A percentile compares a stretch with the other conserved stretches of the same genome.
Evolutionary conservation across 495 filamentous ascomycete species (phyloP).

Genomic region (Schizothecium vesticola): DNA sequence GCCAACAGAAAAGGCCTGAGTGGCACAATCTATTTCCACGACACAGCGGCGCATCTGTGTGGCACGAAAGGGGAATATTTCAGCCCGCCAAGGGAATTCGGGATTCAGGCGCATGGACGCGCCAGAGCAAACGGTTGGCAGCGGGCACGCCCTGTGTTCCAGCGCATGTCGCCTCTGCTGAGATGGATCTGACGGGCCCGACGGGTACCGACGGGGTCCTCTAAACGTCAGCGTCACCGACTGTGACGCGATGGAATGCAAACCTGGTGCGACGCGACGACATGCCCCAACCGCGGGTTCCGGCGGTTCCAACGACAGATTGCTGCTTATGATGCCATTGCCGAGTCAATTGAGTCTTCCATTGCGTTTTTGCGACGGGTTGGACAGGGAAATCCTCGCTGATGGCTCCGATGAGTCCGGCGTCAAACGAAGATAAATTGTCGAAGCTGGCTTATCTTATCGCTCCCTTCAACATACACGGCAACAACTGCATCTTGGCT

Average conservation of each 20-base stretch:
- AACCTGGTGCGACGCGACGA: neutral
- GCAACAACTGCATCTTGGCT: neutral
- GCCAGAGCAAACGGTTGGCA: no score
- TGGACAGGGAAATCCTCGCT: neutral
- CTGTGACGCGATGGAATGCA: neutral
- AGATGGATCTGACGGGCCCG: no score
- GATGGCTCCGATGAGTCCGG: neutral
- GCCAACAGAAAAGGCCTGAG: neutral
- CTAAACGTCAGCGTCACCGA: neutral
- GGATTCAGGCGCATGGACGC: neutral
- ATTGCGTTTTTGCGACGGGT: neutral
- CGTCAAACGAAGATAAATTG: neutral
- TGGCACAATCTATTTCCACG: neutral
- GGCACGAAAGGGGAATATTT: neutral
- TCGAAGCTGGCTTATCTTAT: neutral
- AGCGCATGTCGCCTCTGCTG: neutral
- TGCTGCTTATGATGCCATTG: neutral
- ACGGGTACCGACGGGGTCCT: neutral
- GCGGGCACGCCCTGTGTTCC: neutral
- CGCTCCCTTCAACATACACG: neutral
- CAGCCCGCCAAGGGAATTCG: neutral
- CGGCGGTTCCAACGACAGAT: neutral
- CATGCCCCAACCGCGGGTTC: neutral
- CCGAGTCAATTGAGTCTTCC: neutral
- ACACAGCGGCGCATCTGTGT: neutral